Percentiles rank a stretch among this genome's conserved stretches.
Conservation (phyloP, 257 asterid species). For the Capsicum chinense region DNA sequence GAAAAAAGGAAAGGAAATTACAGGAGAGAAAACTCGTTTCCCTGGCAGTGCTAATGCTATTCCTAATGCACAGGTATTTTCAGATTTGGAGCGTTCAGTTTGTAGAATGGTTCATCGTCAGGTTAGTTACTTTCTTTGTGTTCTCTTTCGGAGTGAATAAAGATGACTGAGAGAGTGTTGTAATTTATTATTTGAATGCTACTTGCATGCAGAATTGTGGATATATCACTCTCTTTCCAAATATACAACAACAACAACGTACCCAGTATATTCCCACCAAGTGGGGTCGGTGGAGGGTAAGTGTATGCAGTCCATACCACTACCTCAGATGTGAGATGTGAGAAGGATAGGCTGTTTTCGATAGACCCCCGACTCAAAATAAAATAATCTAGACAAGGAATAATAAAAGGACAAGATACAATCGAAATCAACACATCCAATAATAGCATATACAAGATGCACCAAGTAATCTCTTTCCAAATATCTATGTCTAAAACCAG, state of each 20-base stretch:
- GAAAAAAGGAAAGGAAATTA: conserved; percentile 7
- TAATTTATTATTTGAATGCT: background rate
- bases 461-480: background rate
- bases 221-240: background rate
- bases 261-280: no score
- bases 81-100: conserved; percentile 97
- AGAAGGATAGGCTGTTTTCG: no score
- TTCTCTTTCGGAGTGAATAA: conserved; percentile 19
- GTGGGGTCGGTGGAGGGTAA: no score
- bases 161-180: background rate
- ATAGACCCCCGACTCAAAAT: no score
- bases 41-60: background rate
- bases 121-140: conserved; percentile 49
- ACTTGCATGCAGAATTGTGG: background rate
- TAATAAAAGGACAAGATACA: no score
- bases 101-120: conserved; percentile 98
- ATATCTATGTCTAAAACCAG: no score
- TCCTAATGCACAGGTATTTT: conserved; percentile 69
- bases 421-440: no score
- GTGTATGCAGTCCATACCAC: no score
- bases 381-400: no score
- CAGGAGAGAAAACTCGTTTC: background rate
- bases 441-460: no score
- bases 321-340: no score
- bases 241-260: background rate